Evolutionary conservation across 495 filamentous ascomycete species (phyloP).

Genomic region (Aspergillus cavernicola): DNA sequence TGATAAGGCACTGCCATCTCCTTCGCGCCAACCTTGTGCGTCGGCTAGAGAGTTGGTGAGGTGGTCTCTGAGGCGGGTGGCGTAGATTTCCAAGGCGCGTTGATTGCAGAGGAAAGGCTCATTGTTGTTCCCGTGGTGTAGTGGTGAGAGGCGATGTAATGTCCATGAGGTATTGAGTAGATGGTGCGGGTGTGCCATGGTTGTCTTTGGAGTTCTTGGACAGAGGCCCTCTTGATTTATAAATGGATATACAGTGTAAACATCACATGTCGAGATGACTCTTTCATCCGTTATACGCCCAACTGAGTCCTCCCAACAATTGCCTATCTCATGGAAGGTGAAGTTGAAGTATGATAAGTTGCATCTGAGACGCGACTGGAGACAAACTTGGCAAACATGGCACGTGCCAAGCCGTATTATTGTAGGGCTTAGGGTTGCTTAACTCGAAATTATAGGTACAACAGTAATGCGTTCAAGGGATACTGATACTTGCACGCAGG

Average conservation of each 20-base stretch:
- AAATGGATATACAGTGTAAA: background rate
- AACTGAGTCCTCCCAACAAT: background rate
- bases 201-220: background rate
- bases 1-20: slow-evolving; percentile 36
- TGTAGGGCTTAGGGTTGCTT: slow-evolving; percentile 14
- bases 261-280: background rate
- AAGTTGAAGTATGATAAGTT: background rate
- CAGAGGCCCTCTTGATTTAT: background rate
- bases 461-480: background rate
- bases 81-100: slow-evolving; percentile 43
- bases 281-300: background rate
- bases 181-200: slow-evolving; percentile 29
- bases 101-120: slow-evolving; percentile 33
- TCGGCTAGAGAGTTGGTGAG: slow-evolving; percentile 49
- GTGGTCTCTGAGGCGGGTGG: slow-evolving; percentile 48
- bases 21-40: slow-evolving; percentile 28
- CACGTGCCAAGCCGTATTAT: slow-evolving; percentile 6
- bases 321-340: background rate
- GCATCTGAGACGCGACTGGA: background rate
- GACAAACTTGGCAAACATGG: slow-evolving; percentile 13
- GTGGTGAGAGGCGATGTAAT: slow-evolving; percentile 52
- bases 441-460: background rate
- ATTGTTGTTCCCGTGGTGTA: slow-evolving; percentile 45
- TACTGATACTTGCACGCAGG: background rate
- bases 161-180: slow-evolving; percentile 56